These are phyloP conservation scores for Microcyclospora tardicrescens DNA, from an alignment of 2,329 filamentous ascomycete genomes.

Conservation along the genomic window DNA sequence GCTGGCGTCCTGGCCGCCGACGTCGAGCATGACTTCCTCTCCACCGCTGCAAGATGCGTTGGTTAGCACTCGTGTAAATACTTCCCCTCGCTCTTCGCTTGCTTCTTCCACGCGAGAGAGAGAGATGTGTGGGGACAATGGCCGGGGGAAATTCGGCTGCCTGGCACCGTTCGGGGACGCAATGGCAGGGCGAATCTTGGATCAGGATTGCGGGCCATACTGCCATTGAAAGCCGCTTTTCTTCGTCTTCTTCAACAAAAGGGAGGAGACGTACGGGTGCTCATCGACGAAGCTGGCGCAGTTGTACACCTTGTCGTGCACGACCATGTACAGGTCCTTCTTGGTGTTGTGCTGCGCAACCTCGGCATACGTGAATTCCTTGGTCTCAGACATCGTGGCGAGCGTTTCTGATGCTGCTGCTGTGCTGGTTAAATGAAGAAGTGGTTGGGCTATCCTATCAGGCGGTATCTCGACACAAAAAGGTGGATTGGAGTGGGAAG, in stretches of 20 bases:
- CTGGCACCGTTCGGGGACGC: too few species aligned
- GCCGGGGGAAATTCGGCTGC: too few species aligned
- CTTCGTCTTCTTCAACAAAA: not conserved
- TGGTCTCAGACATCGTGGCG: constrained; percentile 40
- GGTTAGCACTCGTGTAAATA: too few species aligned
- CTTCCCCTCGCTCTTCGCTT: too few species aligned
- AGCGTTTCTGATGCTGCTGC: not conserved
- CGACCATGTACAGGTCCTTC: constrained; percentile 82
- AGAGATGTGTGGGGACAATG: too few species aligned
- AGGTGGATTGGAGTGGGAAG: too few species aligned
- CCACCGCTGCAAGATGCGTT: constrained; percentile 54
- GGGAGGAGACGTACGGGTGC: constrained; percentile 59
- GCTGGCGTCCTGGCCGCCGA: constrained; percentile 88
- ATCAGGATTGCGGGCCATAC: too few species aligned
- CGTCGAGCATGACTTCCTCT: constrained; percentile 94
- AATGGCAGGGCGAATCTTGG: too few species aligned
- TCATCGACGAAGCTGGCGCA: constrained; percentile 82
- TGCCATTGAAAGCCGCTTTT: too few species aligned
- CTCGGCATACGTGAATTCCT: constrained; percentile 63
- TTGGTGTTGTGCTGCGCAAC: constrained; percentile 78
- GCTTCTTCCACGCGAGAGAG: not conserved
- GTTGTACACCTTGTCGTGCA: constrained; percentile 97
- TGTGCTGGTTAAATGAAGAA: too few species aligned
- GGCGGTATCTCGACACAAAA: too few species aligned
- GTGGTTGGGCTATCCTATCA: too few species aligned